These are phyloP conservation scores for Uronychia setigera DNA, from an alignment of 73 alveolate species.

Conservation along the genomic window DNA sequence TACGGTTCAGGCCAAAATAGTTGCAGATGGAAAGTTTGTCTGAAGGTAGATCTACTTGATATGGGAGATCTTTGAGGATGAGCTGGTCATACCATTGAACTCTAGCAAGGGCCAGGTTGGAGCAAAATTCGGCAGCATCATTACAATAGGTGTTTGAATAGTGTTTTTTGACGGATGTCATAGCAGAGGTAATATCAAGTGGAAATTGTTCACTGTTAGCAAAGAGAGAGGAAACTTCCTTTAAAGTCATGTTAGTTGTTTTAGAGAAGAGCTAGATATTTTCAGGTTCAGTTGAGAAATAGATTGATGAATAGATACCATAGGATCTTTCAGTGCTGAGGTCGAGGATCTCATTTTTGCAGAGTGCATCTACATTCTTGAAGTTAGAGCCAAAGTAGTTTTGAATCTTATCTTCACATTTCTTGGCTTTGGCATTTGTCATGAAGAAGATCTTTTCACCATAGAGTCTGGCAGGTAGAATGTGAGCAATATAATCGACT, in stretches of 20 bases:
- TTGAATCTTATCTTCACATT: neutral
- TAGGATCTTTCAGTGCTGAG: neutral
- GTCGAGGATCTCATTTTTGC: neutral
- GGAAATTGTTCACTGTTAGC: neutral
- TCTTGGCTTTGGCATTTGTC: neutral
- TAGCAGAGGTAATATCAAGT: neutral
- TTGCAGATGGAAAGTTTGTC: neutral
- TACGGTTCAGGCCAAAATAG: neutral
- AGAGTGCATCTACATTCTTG: neutral
- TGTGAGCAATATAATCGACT: neutral
- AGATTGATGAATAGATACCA: neutral
- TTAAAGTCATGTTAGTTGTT: neutral
- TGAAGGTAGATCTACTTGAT: neutral
- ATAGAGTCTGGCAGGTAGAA: neutral
- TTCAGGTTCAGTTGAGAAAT: neutral
- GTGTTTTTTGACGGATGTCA: neutral
- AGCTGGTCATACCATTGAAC: conserved; percentile 26
- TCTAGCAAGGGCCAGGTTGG: conserved; percentile 34
- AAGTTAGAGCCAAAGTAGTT: neutral
- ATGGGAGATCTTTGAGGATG: conserved; percentile 25
- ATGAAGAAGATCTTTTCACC: neutral
- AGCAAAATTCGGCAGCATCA: conserved; percentile 2
- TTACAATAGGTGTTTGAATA: conserved; percentile 13
- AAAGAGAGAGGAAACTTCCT: neutral
- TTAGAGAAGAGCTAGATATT: neutral